Base-by-base conservation (phyloP, 1,284 basidiomycete species). In the Coniferiporia sulphurascens region DNA sequence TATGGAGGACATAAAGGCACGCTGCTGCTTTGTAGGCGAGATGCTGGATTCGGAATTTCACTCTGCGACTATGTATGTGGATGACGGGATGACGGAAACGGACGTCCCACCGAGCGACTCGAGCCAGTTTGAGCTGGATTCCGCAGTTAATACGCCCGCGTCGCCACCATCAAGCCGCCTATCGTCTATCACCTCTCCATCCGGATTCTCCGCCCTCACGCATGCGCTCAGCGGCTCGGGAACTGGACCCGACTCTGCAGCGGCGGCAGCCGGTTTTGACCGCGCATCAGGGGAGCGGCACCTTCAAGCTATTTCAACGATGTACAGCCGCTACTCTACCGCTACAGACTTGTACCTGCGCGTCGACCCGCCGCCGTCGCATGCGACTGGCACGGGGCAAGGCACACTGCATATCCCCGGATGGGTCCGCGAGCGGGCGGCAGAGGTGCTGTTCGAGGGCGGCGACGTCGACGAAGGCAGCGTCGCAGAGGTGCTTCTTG, bases 381-480 rank as follows among this genome's bases (percentile, higher is more conserved):
- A 84, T 65, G 74, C 75, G 4, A 74, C 75, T 4, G 86, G 86
- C 0, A 89, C 86, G 0, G 88, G 87, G 0, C 73, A 78, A n/a
- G 93, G 92, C 0, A 89, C 86, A 0, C 73, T 98, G 41, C 78
- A 89, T 48, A 84, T 99, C 45, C 96, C 96, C 0, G 95, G 95
- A 0, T 99, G 97, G 96, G 79, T 98, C 22, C 77, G 96, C 41
- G 95, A 98, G 70, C 80, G 95, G 7, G 91, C 91, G 0, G 87
- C 92, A 2, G 96, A 99, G 69, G 80, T 95, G 3, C 76, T 98
- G 1, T 98, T 98, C 65, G 92, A 93, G 68, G 85, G 86, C 1
- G 90, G 90, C n/a, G 91, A 94, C 64, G 84, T 89, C 27, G 94
- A 93, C 66, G 90, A 91, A 71, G 81, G 80, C 63, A 92, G 88